These are phyloP conservation scores for Acacia melanoxylon DNA, from an alignment of 306 rosid genomes.

Conservation along the genomic window DNA sequence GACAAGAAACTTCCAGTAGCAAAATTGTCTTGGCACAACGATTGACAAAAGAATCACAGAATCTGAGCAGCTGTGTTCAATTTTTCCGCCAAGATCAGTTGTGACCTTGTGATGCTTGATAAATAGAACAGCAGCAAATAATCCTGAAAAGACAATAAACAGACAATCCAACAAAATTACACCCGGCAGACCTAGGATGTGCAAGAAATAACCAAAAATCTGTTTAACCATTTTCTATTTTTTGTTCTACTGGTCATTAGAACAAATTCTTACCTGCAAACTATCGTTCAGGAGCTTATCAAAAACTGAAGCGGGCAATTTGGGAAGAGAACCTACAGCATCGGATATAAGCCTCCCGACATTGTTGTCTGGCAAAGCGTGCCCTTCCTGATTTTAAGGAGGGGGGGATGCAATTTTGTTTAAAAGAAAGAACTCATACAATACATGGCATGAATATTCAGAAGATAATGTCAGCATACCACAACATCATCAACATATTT, in stretches of 20 bases:
- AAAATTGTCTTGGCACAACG: constrained; percentile 1
- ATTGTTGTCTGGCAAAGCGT: constrained; percentile 53
- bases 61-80: constrained; percentile 79
- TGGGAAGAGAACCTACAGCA: constrained; percentile 63
- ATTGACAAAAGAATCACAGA: constrained; percentile 34
- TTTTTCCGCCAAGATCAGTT: constrained; percentile 64
- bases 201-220: background rate
- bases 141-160: constrained; percentile 41
- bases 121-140: constrained; percentile 65
- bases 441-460: background rate
- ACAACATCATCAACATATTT: constrained; percentile 92
- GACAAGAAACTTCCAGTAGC: constrained; percentile 2
- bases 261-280: constrained; percentile 53
- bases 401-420: background rate
- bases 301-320: constrained; percentile 50
- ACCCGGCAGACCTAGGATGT: background rate
- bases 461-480: constrained; percentile 41
- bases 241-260: background rate
- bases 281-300: constrained; percentile 71
- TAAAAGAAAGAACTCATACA: background rate
- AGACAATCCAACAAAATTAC: background rate
- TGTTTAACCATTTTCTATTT: background rate
- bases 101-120: constrained; percentile 76
- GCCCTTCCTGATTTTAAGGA: constrained; percentile 55
- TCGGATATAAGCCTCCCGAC: constrained; percentile 60